These are phyloP conservation scores for Aspergillus carbonarius DNA, from an alignment of 2,329 filamentous ascomycete genomes.

Conservation along the genomic window DNA sequence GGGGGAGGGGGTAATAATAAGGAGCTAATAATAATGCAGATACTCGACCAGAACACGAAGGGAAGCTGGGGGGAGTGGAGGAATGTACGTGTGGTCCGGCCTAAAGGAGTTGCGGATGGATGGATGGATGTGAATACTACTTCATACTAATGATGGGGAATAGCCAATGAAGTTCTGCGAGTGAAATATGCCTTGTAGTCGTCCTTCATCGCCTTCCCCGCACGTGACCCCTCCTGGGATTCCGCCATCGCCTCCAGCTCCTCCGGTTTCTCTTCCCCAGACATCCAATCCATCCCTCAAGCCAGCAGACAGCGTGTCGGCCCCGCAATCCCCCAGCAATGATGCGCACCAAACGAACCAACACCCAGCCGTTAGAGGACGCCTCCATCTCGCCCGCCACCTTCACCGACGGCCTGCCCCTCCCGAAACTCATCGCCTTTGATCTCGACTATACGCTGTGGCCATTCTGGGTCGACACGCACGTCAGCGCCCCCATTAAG, in stretches of 20 bases:
- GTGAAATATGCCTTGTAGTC: not conserved
- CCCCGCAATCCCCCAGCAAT: slow-evolving; percentile 20
- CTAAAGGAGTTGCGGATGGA: too few species aligned
- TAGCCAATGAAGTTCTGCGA: not conserved
- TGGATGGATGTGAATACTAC: too few species aligned
- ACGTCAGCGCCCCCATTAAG: slow-evolving; percentile 74
- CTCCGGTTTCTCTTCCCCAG: not conserved
- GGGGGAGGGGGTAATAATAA: too few species aligned
- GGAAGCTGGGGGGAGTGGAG: too few species aligned
- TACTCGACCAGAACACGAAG: too few species aligned
- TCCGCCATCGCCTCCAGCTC: not conserved
- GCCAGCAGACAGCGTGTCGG: not conserved
- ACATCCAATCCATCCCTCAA: not conserved
- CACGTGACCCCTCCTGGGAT: not conserved
- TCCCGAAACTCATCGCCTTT: slow-evolving; percentile 84
- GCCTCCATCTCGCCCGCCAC: slow-evolving; percentile 50
- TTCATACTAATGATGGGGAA: too few species aligned
- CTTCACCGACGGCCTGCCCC: slow-evolving; percentile 65
- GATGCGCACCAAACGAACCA: slow-evolving; percentile 37
- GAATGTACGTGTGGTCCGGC: too few species aligned
- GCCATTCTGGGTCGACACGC: slow-evolving; percentile 98
- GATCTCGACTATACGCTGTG: slow-evolving; percentile 98
- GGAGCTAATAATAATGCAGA: too few species aligned
- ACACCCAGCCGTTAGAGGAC: slow-evolving; percentile 35
- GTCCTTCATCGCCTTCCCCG: not conserved